Base-by-base conservation (phyloP, 179 eudicot species). In the Actinidia chinensis region DNA sequence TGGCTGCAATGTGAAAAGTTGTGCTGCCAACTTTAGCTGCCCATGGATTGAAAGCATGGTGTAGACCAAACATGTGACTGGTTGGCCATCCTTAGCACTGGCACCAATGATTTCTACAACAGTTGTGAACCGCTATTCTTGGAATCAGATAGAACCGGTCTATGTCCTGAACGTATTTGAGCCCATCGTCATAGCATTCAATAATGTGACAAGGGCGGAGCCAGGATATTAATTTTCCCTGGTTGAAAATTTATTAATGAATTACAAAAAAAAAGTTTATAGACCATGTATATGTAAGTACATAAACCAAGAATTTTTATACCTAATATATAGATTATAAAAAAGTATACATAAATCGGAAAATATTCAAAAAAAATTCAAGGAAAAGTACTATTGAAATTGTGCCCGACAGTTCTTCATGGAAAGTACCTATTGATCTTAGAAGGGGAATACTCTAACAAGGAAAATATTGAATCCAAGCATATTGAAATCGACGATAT, bases 41-140 rank as follows among this genome's bases (percentile, higher is more conserved):
- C 73, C n/a, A 68, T 25, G 28, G n/a, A 4, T 18, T n/a, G n/a
- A 55, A 44, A 68, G 73, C 52, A 46, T 43, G 73, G 23, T 20
- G 14, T 91, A 86, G 59, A 87, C 85, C 17, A 87, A 42, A 55
- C 86, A 81, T 10, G 91, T 70, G 20, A 87, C 44, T 0, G 74
- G 82, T 1, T 22, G 76, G 13, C 85, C 92, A 20, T 79, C 75
- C 1, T 44, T 67, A 4, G 18, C 54, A 44, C 73, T 68, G 12
- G 73, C 55, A 4, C 52, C 46, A 17, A 46, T 46, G 36, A 46
- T 5, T 17, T 68, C 55, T 23, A 25, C 68, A 17, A 63, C 36
- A 44, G 68, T 13, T 63, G 5, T 40, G 43, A 25, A 33, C 68
- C 36, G 44, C 44, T 9, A 43, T 43, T 28, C 68, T 28, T 33